Evolutionary conservation across 176 grass and related monocot species (phyloP).

Genomic region (Themeda triandra): DNA sequence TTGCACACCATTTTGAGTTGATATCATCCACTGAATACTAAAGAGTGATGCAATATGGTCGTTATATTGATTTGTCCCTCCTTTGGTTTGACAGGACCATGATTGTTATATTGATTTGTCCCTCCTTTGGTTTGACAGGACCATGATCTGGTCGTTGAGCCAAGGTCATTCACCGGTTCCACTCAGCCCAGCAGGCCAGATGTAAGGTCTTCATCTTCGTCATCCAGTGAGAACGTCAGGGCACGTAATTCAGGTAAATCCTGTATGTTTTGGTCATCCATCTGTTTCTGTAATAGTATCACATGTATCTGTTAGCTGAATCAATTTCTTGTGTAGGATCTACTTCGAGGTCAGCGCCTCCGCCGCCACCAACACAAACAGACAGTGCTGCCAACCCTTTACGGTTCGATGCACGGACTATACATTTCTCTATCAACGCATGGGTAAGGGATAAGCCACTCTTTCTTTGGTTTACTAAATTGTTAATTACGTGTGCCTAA

Average conservation of each 20-base stretch:
- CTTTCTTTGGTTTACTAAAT: not conserved
- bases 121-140: conserved; percentile 40
- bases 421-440: conserved; percentile 87
- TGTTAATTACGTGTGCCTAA: not conserved
- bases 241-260: conserved; percentile 61
- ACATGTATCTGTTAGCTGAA: conserved; percentile 7
- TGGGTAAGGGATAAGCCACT: conserved; percentile 54
- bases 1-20: not conserved
- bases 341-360: conserved; percentile 37
- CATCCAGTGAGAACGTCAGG: conserved; percentile 46
- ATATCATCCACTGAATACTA: not conserved
- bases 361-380: conserved; percentile 16
- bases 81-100: conserved; percentile 46
- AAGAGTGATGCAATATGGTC: not conserved
- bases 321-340: conserved; percentile 42
- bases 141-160: conserved; percentile 63
- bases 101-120: conserved; percentile 11
- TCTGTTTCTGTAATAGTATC: not conserved
- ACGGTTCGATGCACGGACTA: conserved; percentile 55
- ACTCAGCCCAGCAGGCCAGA: conserved; percentile 46
- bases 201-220: conserved; percentile 52
- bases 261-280: not conserved
- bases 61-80: not conserved
- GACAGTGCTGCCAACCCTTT: conserved; percentile 44
- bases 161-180: conserved; percentile 51